Conservation (phyloP, 2,329 filamentous ascomycete genomes). For the Ophiostoma tasmaniense region DNA sequence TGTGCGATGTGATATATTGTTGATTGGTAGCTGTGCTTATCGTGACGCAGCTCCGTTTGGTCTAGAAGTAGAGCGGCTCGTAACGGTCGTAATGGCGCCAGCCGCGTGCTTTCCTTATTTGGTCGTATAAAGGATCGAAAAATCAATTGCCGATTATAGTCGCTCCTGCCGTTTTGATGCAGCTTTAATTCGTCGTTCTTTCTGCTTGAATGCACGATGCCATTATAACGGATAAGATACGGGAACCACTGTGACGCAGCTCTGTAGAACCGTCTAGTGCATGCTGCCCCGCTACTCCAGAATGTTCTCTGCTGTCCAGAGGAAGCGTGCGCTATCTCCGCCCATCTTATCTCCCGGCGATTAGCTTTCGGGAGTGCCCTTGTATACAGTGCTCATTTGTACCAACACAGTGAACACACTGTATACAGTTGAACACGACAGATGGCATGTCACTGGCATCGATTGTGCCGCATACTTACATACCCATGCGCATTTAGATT, state of each 20-base stretch:
- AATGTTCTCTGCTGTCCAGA: constrained; percentile 2
- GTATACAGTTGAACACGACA: not conserved
- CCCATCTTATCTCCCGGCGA: not conserved
- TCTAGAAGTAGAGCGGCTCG: not conserved
- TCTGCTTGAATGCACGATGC: not conserved
- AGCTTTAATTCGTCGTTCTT: not conserved
- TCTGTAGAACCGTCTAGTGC: constrained; percentile 5
- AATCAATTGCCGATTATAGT: not conserved
- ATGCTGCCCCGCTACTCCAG: constrained; percentile 3
- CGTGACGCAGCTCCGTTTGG: not conserved
- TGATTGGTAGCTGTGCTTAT: not conserved
- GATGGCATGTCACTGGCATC: not conserved
- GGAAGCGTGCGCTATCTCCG: not conserved
- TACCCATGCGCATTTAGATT: not conserved
- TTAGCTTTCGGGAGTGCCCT: not conserved
- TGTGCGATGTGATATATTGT: not conserved
- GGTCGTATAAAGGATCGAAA: not conserved
- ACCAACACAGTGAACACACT: not conserved
- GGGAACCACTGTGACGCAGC: not conserved
- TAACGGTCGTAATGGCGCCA: not conserved
- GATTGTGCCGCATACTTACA: not conserved
- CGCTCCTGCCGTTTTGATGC: not conserved
- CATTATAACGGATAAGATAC: not conserved
- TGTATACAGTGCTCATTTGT: not conserved
- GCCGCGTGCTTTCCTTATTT: not conserved